phyloP scores from a whole-genome alignment of 1,284 basidiomycete species.

The Apiotrichum veenhuisii region DNA sequence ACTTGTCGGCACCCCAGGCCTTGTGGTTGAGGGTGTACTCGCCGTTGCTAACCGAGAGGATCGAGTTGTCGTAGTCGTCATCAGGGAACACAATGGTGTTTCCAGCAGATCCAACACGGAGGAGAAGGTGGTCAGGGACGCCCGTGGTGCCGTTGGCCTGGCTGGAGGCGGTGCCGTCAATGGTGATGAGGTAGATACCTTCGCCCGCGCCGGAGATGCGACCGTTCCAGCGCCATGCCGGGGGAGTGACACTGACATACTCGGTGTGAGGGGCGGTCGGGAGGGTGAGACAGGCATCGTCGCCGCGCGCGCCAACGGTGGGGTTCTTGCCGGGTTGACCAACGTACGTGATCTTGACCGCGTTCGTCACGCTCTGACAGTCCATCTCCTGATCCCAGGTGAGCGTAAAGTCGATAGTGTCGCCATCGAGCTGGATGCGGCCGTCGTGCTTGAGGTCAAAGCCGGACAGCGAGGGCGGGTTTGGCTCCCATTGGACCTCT shows the following conservation, averaged over 20 bases:
- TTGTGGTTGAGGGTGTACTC: constrained; percentile 72
- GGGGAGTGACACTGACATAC: constrained; percentile 55
- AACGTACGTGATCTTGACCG: constrained; percentile 63
- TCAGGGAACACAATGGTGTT: constrained; percentile 80
- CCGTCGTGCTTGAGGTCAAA: constrained; percentile 81
- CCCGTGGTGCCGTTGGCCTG: constrained; percentile 31
- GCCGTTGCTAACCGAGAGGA: constrained; percentile 61
- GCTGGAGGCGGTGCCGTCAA: constrained; percentile 51
- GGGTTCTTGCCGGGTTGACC: constrained; percentile 56
- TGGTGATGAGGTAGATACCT: constrained; percentile 18
- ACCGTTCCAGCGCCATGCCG: constrained; percentile 67
- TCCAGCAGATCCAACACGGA: constrained; percentile 68
- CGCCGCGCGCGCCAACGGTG: background rate
- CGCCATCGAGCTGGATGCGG: constrained; percentile 59
- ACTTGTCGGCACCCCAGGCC: constrained; percentile 78
- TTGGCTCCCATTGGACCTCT: constrained; percentile 60
- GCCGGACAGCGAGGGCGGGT: constrained; percentile 67
- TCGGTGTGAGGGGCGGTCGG: constrained; percentile 50
- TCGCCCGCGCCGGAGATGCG: constrained; percentile 59
- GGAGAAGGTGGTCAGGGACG: constrained; percentile 64
- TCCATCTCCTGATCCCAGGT: constrained; percentile 75
- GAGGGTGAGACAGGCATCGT: constrained; percentile 32
- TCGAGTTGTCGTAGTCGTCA: constrained; percentile 60
- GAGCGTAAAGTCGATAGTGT: constrained; percentile 63
- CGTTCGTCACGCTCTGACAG: constrained; percentile 62